Conservation (phyloP, 192 early-diverging fungal genomes). For the Linnemannia exigua region DNA sequence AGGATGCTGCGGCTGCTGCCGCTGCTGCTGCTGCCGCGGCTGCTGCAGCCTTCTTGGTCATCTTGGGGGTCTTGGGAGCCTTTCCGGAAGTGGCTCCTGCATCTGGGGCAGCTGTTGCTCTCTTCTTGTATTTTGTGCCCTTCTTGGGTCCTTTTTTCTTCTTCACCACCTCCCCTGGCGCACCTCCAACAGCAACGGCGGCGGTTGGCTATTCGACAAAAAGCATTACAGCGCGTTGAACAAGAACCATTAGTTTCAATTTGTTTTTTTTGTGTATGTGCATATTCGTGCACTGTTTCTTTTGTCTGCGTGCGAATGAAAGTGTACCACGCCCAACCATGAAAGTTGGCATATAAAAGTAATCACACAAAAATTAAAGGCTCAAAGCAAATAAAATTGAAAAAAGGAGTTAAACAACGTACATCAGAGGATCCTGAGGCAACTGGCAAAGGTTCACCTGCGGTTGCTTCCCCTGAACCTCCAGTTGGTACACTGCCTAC, state of each 20-base stretch:
- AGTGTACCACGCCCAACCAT: neutral
- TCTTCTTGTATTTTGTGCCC: slow-evolving; percentile 35
- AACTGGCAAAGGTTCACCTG: neutral
- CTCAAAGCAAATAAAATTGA: neutral
- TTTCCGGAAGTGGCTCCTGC: slow-evolving; percentile 2
- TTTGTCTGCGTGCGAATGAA: neutral
- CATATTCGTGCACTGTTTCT: neutral
- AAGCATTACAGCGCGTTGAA: neutral
- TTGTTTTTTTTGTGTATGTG: neutral
- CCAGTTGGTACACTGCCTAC: neutral
- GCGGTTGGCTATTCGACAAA: neutral
- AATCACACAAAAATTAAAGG: neutral
- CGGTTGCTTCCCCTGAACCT: neutral
- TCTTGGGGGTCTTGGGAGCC: slow-evolving; percentile 24
- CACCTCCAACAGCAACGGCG: neutral
- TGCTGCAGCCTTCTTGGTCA: slow-evolving; percentile 34
- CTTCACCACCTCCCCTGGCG: slow-evolving; percentile 23
- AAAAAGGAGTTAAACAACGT: neutral
- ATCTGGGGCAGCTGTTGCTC: slow-evolving; percentile 11
- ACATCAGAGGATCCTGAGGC: neutral
- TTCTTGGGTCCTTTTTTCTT: slow-evolving; percentile 49
- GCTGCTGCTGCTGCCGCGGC: slow-evolving; percentile 11
- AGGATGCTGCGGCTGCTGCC: neutral
- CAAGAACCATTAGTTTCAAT: neutral
- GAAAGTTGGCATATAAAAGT: neutral